Evolutionary conservation across 1,139 yeast genomes (phyloP), one percentile per base, ranked within the genome.

Genomic region (Yamadazyma siamensis): DNA sequence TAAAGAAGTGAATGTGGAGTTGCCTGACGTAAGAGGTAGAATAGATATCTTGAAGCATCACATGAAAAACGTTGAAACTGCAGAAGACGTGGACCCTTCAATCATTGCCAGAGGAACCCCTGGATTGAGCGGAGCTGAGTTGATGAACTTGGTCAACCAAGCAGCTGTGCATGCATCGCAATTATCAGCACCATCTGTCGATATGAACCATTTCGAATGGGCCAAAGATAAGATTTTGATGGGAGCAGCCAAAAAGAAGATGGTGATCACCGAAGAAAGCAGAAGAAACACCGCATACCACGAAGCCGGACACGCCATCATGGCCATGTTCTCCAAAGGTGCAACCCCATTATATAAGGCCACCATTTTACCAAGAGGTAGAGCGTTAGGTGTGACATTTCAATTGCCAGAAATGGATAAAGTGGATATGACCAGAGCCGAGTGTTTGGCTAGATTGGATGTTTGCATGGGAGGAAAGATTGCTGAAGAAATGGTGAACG

Each of bases 381-480:
- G 95, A 46, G 97, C 98, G 0, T 69, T 91, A 33, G 99, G 99
- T 53, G 79, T 94, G 32, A 91, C 98, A 1, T 91, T 89, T 73
- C 97, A 89, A 64, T 73, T 91, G 40, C 98, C 98, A 4, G 98
- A 94, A 56, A 88, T 89, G 94, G 99, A 91, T 61, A 89, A 94
- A 65, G 91, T 85, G 38, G 97, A 91, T 51, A 83, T 86, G 61
- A 86, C 96, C 26, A 84, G 77, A 55, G 77, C 73, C 41, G 98
- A 91, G 61, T 85, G 96, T 54, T 70, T 83, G 43, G 96, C 98
- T 0, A 70, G 95, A 43, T 64, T 91, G 44, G 98, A 91, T 56
- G 98, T 91, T 31, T 88, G 96, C 56, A 91, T 91, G 98, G 99
- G 98, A 39, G 99, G 99, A 40, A 89, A 89, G 57, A 80, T 89